Evolutionary conservation across 163 green algal species (phyloP).

Genomic region (Chlamydomonas reinhardtii): DNA sequence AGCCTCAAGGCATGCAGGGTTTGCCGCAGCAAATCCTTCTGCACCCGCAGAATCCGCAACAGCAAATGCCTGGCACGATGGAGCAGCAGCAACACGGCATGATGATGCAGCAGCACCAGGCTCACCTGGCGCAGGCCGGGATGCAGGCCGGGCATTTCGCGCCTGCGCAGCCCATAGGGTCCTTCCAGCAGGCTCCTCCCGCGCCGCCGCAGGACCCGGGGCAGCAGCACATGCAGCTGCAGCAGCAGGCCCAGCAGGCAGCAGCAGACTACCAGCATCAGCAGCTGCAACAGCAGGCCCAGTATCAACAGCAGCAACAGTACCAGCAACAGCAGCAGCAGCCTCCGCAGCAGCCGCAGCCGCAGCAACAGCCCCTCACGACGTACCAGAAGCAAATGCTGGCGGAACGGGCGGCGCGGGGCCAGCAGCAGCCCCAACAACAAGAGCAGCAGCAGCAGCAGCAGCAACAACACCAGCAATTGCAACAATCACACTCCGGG

Average conservation of each 20-base stretch:
- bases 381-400: constrained; percentile 40
- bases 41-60: background rate
- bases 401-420: constrained; percentile 4
- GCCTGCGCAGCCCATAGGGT: background rate
- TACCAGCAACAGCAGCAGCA: background rate
- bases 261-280: background rate
- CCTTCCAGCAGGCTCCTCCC: background rate
- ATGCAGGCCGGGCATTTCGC: background rate
- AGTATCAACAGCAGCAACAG: background rate
- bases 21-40: background rate
- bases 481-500: background rate
- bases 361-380: background rate
- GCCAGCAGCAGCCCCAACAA: background rate
- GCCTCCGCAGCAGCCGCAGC: background rate
- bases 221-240: background rate
- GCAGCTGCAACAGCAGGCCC: background rate
- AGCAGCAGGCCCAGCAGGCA: background rate
- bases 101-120: background rate
- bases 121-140: constrained; percentile 8
- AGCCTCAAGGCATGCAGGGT: constrained; percentile 1
- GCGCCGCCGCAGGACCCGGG: background rate
- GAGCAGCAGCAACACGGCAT: too few species aligned
- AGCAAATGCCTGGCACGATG: background rate
- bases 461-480: background rate
- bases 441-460: constrained; percentile 24